A percentile compares a stretch with the other conserved stretches of the same genome.
These are phyloP conservation scores for Epichloe festucae DNA, from an alignment of 2,329 filamentous ascomycete genomes.

Conservation along the genomic window DNA sequence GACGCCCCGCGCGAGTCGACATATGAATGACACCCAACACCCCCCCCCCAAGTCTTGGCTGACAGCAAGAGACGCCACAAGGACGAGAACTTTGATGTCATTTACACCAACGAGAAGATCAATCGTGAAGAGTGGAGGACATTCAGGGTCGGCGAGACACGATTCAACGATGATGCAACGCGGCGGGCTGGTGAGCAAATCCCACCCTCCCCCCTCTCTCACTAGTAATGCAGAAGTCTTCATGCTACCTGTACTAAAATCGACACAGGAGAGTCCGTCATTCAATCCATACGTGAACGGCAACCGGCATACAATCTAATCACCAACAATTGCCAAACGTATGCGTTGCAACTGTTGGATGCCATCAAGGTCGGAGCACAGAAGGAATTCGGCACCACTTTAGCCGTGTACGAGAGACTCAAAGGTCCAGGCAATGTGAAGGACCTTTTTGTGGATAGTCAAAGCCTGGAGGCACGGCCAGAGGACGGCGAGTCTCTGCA, in stretches of 20 bases:
- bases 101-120: slow-evolving; percentile 40
- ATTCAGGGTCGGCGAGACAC: slow-evolving; percentile 37
- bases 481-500: slow-evolving; percentile 4
- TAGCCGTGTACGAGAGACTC: slow-evolving; percentile 38
- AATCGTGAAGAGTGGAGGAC: slow-evolving; percentile 34
- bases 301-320: slow-evolving; percentile 43
- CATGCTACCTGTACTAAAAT: background rate
- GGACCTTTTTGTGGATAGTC: slow-evolving; percentile 31
- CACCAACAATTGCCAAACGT: slow-evolving; percentile 48
- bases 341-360: slow-evolving; percentile 38
- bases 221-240: background rate
- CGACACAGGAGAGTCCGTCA: slow-evolving; percentile 34
- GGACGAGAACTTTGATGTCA: slow-evolving; percentile 43
- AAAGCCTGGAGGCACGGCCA: slow-evolving; percentile 13
- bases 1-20: background rate
- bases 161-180: slow-evolving; percentile 41
- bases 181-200: slow-evolving; percentile 30
- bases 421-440: slow-evolving; percentile 35
- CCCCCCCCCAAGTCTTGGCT: background rate
- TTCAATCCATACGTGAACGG: slow-evolving; percentile 35
- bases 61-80: background rate
- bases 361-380: slow-evolving; percentile 38
- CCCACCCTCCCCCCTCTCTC: background rate
- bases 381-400: slow-evolving; percentile 39
- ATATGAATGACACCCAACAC: too few relatives aligned